Percentiles rank a stretch among this genome's conserved stretches.
phyloP scores from a whole-genome alignment of 129 eudicot species.

The Escallonia rubra region DNA sequence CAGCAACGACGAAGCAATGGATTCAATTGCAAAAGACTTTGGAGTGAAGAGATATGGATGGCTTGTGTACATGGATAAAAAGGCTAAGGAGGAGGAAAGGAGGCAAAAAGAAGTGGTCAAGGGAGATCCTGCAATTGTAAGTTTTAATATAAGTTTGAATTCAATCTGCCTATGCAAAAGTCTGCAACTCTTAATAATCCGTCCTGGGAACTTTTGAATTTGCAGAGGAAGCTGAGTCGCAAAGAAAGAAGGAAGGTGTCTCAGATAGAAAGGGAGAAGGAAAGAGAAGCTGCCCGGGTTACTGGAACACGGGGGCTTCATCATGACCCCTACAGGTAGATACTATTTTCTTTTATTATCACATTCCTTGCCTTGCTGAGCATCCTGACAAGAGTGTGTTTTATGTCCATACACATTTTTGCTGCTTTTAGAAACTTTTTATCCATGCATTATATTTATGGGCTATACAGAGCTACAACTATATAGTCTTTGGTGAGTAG shows the following conservation, averaged over 20 bases:
- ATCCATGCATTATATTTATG: no score
- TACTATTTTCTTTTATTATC: no score
- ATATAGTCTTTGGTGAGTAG: no score
- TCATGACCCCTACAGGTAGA: slow-evolving; percentile 85
- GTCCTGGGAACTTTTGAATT: slow-evolving; percentile 4
- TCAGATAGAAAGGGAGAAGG: slow-evolving; percentile 86
- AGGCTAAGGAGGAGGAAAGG: slow-evolving; percentile 93
- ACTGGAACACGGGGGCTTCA: slow-evolving; percentile 77
- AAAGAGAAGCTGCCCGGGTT: slow-evolving; percentile 72
- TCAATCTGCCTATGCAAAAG: neutral
- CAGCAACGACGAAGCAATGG: slow-evolving; percentile 96
- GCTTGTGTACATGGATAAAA: slow-evolving; percentile 97
- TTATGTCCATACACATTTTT: neutral
- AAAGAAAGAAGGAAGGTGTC: slow-evolving; percentile 96
- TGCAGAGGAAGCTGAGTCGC: slow-evolving; percentile 94
- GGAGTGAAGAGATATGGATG: slow-evolving; percentile 99
- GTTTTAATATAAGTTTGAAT: slow-evolving; percentile 9
- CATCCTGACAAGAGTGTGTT: neutral
- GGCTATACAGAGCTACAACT: no score
- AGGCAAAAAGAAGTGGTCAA: slow-evolving; percentile 92
- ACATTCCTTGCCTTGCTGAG: neutral
- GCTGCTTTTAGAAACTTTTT: no score
- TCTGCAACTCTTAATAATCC: neutral
- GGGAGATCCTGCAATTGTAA: slow-evolving; percentile 97
- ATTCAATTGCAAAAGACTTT: slow-evolving; percentile 86